Percentiles rank a stretch among this genome's conserved stretches.
Conservation (phyloP, 495 filamentous ascomycete species). For the Endocarpon pusillum region DNA sequence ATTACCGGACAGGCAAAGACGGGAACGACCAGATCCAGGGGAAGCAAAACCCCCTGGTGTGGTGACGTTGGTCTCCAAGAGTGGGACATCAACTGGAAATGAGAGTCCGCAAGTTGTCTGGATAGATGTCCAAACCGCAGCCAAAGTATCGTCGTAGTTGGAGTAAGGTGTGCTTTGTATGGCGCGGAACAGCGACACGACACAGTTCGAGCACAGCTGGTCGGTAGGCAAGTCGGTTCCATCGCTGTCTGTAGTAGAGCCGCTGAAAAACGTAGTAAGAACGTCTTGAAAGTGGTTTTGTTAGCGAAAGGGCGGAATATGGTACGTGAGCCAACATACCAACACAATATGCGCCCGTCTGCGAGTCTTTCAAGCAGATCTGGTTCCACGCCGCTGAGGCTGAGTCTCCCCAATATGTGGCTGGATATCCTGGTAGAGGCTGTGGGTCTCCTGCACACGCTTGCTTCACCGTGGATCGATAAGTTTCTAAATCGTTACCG, state of each 20-base stretch:
- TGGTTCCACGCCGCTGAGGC: slow-evolving; percentile 19
- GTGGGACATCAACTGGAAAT: slow-evolving; percentile 2
- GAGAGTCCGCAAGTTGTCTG: slow-evolving; percentile 4
- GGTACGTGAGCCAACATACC: slow-evolving; percentile 2
- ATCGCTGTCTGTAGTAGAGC: neutral
- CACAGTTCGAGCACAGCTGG: neutral
- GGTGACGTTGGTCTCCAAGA: slow-evolving; percentile 1
- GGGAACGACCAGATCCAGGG: neutral
- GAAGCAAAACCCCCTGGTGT: neutral
- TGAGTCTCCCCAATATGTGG: slow-evolving; percentile 19
- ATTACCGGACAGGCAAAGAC: slow-evolving; percentile 1
- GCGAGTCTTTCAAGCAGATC: slow-evolving; percentile 7
- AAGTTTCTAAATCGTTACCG: neutral
- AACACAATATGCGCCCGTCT: slow-evolving; percentile 2
- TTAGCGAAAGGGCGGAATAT: neutral
- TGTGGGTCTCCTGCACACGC: slow-evolving; percentile 2
- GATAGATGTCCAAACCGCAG: slow-evolving; percentile 2
- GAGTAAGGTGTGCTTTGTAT: slow-evolving; percentile 7
- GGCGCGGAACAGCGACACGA: neutral
- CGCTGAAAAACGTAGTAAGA: neutral
- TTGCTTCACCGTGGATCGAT: neutral
- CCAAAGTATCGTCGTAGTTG: slow-evolving; percentile 3
- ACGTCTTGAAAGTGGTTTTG: slow-evolving; percentile 1
- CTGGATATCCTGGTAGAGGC: slow-evolving; percentile 1
- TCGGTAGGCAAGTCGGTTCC: neutral